phyloP scores from a whole-genome alignment of 225 moss, liverwort and hornwort species.

The Thuidium tamariscinum region DNA sequence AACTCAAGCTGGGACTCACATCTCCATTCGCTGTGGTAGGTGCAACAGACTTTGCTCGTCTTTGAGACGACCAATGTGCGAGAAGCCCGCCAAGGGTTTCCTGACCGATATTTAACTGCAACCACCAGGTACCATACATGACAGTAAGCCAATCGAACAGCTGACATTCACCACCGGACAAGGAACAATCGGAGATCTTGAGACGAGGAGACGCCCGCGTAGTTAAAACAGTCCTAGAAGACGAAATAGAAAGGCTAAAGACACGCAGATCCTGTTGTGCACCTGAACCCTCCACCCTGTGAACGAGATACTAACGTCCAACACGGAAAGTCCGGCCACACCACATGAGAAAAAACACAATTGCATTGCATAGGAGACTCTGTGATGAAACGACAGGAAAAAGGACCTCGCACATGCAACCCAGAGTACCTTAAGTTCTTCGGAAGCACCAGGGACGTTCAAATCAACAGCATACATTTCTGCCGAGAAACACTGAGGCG shows the following conservation, averaged over 20 bases:
- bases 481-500: conserved; percentile 82
- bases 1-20: conserved; percentile 20
- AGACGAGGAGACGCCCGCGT: neutral
- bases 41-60: conserved; percentile 24
- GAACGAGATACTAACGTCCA: neutral
- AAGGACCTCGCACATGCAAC: neutral
- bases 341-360: neutral
- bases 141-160: neutral
- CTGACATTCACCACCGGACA: neutral
- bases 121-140: neutral
- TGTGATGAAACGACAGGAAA: neutral
- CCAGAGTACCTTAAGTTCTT: conserved; percentile 62
- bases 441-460: conserved; percentile 78
- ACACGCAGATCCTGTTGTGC: neutral
- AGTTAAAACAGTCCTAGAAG: neutral
- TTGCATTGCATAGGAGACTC: neutral
- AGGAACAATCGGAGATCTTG: neutral
- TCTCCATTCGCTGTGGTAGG: conserved; percentile 65
- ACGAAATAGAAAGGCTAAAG: neutral
- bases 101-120: conserved; percentile 74
- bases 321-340: neutral
- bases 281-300: neutral
- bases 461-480: conserved; percentile 94
- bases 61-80: conserved; percentile 53
- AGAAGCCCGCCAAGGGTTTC: conserved; percentile 78